A percentile compares a stretch with the other conserved stretches of the same genome.
These are phyloP conservation scores for Fonsecaea erecta DNA, from an alignment of 2,329 filamentous ascomycete species.

Conservation along the genomic window DNA sequence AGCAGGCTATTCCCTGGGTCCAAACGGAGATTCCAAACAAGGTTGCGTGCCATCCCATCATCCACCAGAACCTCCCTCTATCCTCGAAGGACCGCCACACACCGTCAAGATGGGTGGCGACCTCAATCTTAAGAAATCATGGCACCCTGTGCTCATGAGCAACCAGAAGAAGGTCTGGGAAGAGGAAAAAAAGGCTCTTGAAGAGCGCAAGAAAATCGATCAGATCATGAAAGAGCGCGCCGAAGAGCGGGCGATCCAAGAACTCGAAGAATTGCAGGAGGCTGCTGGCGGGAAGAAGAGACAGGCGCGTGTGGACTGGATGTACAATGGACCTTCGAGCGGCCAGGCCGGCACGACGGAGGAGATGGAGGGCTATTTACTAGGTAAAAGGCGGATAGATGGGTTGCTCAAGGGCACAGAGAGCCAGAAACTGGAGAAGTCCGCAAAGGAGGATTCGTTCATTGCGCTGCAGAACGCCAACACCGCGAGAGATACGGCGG, in stretches of 20 bases:
- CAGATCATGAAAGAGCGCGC: constrained; percentile 90
- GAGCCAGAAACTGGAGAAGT: constrained; percentile 78
- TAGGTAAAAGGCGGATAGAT: constrained; percentile 92
- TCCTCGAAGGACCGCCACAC: not conserved
- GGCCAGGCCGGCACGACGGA: constrained; percentile 77
- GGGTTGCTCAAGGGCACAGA: constrained; percentile 81
- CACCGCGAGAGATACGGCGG: constrained; percentile 75
- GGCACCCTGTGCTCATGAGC: constrained; percentile 86
- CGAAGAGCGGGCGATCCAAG: constrained; percentile 89
- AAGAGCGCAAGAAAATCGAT: constrained; percentile 92
- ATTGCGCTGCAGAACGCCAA: constrained; percentile 72
- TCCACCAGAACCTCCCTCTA: not conserved
- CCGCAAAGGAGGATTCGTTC: constrained; percentile 65
- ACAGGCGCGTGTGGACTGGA: constrained; percentile 90
- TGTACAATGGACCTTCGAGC: constrained; percentile 86
- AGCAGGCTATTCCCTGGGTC: not conserved
- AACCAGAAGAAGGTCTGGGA: constrained; percentile 92
- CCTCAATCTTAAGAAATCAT: constrained; percentile 76
- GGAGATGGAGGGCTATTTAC: constrained; percentile 89
- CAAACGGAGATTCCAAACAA: not conserved
- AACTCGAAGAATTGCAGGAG: constrained; percentile 88
- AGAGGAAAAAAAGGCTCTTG: constrained; percentile 87
- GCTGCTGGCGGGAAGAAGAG: constrained; percentile 81
- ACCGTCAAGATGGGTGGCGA: constrained; percentile 80
- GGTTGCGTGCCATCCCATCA: not conserved